A percentile compares a stretch with the other conserved stretches of the same genome.
Conservation (phyloP, 495 filamentous ascomycete genomes). For the Chaetomium cochliodes region DNA sequence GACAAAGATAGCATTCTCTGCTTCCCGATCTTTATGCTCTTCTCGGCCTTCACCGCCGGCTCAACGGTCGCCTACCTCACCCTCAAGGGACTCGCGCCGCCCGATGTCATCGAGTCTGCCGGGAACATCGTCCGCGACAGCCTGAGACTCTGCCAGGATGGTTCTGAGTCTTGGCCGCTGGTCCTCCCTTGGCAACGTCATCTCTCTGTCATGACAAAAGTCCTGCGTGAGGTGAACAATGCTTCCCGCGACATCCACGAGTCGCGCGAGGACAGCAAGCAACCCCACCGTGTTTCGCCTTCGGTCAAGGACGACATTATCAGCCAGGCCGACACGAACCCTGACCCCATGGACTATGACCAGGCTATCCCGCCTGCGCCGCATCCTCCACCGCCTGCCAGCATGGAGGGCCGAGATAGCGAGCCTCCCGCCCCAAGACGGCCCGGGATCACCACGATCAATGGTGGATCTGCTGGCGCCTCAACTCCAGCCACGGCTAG, state of each 20-base stretch:
- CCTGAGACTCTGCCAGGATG: constrained; percentile 49
- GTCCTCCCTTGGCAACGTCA: constrained; percentile 53
- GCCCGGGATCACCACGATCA: constrained; percentile 51
- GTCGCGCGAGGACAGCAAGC: constrained; percentile 33
- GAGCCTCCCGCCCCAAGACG: constrained; percentile 46
- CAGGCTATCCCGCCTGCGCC: constrained; percentile 32
- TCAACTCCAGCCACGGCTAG: constrained; percentile 46
- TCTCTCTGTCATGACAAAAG: constrained; percentile 51
- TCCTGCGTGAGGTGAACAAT: constrained; percentile 43
- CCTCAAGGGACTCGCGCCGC: constrained; percentile 48
- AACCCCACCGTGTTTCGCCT: constrained; percentile 30
- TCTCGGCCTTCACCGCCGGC: constrained; percentile 52
- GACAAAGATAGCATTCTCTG: constrained; percentile 52
- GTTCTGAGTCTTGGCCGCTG: constrained; percentile 49
- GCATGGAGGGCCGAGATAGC: constrained; percentile 38
- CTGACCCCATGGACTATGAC: constrained; percentile 50
- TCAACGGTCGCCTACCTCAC: constrained; percentile 52
- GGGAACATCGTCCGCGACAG: constrained; percentile 49
- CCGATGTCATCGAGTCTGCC: constrained; percentile 48
- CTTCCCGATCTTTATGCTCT: constrained; percentile 54
- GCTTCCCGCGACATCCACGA: constrained; percentile 26
- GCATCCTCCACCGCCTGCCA: constrained; percentile 26
- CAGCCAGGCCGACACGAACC: constrained; percentile 45
- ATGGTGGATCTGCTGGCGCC: constrained; percentile 46
- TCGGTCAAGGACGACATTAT: constrained; percentile 48